Evolutionary conservation across 805 yeast genomes (phyloP).

Genomic region (Saturnispora galanensis): DNA sequence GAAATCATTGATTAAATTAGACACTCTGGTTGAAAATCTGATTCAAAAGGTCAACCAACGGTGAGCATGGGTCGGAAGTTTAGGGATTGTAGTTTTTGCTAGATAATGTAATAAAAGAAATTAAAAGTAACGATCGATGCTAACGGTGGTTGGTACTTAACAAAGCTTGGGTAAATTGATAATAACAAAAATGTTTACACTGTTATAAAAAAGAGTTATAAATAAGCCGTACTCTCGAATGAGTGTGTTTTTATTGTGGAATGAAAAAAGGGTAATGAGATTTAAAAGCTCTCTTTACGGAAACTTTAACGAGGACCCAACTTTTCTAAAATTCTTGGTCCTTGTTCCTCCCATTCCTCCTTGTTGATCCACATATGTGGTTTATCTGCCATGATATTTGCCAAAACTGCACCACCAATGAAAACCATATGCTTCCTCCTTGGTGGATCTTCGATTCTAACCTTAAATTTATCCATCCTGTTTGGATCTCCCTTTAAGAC

Average conservation of each 20-base stretch:
- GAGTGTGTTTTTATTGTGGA: too few relatives aligned
- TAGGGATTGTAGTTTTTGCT: neutral
- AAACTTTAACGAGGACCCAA: conserved; percentile 76
- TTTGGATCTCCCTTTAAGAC: conserved; percentile 82
- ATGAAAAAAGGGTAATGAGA: neutral
- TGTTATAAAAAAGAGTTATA: conserved; percentile 12
- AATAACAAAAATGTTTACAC: neutral
- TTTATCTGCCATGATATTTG: conserved; percentile 96
- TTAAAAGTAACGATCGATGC: neutral
- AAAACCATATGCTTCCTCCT: conserved; percentile 98
- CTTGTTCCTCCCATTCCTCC: conserved; percentile 97
- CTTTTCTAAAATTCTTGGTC: conserved; percentile 73
- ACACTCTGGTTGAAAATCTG: conserved; percentile 9
- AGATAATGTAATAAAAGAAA: too few relatives aligned
- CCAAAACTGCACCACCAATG: conserved; percentile 96
- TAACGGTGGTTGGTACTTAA: neutral
- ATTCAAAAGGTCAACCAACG: conserved; percentile 6
- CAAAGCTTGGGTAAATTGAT: neutral
- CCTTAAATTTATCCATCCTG: conserved; percentile 84
- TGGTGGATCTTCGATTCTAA: conserved; percentile 96
- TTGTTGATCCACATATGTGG: conserved; percentile 97
- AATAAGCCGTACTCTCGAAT: neutral
- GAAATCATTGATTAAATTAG: conserved; percentile 4
- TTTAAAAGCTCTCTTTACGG: neutral
- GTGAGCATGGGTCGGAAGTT: neutral